Evolutionary conservation across 352 stramenopile genomes (phyloP), one percentile per base, ranked within the genome.

Genomic region (Blastocystis hominis): DNA sequence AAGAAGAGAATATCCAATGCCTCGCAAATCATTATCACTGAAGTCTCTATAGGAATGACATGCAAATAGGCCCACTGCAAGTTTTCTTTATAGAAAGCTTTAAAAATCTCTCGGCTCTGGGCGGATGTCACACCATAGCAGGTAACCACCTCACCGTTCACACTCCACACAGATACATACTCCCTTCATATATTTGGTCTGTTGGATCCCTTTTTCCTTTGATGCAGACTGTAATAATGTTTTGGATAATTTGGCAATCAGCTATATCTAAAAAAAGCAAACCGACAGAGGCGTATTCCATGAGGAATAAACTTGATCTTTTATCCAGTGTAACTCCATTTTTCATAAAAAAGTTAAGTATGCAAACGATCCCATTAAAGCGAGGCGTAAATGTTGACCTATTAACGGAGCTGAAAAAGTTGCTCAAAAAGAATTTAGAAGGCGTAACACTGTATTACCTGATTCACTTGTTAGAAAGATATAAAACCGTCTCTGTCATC

Each of bases 311-410:
- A 77, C 66, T 77, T 36, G 66, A 24, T 63, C 40, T 17, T 80
- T 10, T 7, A 66, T 53, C 72, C 72, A 68, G 24, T 42, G 59
- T 15, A 64, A 66, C 30, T 69, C 34, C 17, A 80, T 59, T 40
- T 6, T 34, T 34, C 38, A 42, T 3, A 42, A 7, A 62, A 62
- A 40, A 80, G 63, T 40, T 44, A 66, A 80, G 55, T 53, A 84
- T 84, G 72, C 72, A 84, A 68, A 38, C 30, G 7, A 46, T 84
- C 20, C 72, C 72, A 53, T 68, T 84, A 34, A 84, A 84, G 54
- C 34, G 30, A 68, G 36, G n/a, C n/a, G 20, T 34, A 9, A 47
- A 84, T n/a, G 34, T 84, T 9, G 72, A 84, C 3, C 50, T 84
- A 68, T 36, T 53, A n/a, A 24, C 20, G 36, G 50, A 46, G 20